Base-by-base conservation (phyloP, 257 asterid species). In the Cinchona pubescens region DNA sequence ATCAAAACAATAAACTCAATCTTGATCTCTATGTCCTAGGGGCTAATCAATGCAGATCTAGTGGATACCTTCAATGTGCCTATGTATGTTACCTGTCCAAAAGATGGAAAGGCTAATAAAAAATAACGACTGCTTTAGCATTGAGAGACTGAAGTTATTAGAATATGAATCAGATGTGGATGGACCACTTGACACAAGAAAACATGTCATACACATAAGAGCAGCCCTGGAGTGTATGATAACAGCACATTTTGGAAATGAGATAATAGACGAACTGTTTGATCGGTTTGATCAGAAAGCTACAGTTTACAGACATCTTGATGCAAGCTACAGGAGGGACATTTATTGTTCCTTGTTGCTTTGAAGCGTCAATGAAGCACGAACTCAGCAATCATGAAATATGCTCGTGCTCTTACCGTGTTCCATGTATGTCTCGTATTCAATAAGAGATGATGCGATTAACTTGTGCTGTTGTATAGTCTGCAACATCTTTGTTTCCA, bases 191-290 rank as follows among this genome's bases (percentile, higher is more conserved):
- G 69, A 45, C 32, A 62, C 70, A 8, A 25, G 34, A 42, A 61
- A 59, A 42, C 84, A 79, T 32, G 78, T 86, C 29, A 30, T 72
- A 46, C 75, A 76, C 66, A 77, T 79, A 67, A 80, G 85, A 77
- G 86, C 85, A 45, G 82, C 79, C 78, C 73, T 68, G 45, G 89
- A 85, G 75, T 80, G 84, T 10, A 34, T 85, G 80, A 77, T 87
- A 69, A 53, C 61, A 25, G 78, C 78, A 58, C 85, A 82, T 67
- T 87, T 87, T 58, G 89, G 89, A 83, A 76, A 60, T 34, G 85
- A 76, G 67, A 45, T 75, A 77, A 78, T 85, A 69, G 88, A 87
- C 77, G 88, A 85, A 64, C 34, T 87, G 73, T 85, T 85, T 61
- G 62, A 79, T 21, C 59, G 73, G 16, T 83, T 73, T 60, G 62